Base-by-base conservation (phyloP, 495 filamentous ascomycete genomes). In the Hypoxylon cercidicola region DNA sequence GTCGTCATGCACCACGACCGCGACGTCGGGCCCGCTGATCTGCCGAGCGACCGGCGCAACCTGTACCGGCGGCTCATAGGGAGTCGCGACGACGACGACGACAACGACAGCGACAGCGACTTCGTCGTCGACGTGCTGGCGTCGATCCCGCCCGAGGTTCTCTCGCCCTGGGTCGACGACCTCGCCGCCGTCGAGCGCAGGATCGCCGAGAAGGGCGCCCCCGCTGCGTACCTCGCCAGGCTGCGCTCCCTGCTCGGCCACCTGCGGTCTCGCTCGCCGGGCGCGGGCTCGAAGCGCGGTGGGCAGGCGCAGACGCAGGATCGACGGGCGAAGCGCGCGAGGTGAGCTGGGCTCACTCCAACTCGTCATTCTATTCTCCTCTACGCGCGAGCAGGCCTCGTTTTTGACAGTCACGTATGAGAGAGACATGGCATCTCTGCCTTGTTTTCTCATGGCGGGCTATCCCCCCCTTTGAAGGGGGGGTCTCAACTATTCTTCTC, bases 21-120 rank as follows among this genome's bases (percentile, higher is more conserved):
- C 32, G 74, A 76, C 46, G 55, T 72, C 30, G 68, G 71, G 52
- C 48, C 62, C 5, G 51, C 60, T n/a, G 37, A 41, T 19, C 47
- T 51, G 0, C 63, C 66, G 0, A 55, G 45, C 11, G 68, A 72
- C 20, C 63, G 74, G 15, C 64, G 69, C 3, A 78, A 78, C 45
- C 72, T 82, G 3, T 81, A 74, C 63, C 60, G 64, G 32, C 70
- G 71, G 3, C 74, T 82, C 7, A 52, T 82, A 1, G 75, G 78
- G 5, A 72, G 72, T 40, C 64, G 69, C 11, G 75, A 75, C 56
- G 25, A 7, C 25, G 25, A 28, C 7, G 25, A n/a, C n/a, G n/a
- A n/a, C n/a, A n/a, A n/a, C n/a, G n/a, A n/a, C n/a, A n/a, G 25
- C 7, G 25, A 28, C 7, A 7, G 25, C 7, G 25, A 74, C 41